Conservation (phyloP, 805 yeast species). For the Kurtzmaniella cleridarum region DNA sequence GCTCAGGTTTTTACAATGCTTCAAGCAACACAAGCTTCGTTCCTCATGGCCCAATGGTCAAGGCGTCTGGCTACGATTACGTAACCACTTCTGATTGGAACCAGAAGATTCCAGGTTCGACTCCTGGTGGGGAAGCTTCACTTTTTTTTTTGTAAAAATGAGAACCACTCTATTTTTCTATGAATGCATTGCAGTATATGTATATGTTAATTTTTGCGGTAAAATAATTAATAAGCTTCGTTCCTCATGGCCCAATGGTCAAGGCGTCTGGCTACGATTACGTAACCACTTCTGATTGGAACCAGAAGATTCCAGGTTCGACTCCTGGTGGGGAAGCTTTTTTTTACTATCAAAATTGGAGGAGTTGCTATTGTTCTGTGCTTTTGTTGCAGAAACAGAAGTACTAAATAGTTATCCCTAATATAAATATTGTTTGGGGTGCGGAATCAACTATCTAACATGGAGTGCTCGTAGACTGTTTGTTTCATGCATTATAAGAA, state of each 20-base stretch:
- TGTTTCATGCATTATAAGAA: too few species aligned
- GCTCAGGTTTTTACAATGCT: too few species aligned
- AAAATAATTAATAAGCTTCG: too few species aligned
- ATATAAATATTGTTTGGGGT: too few species aligned
- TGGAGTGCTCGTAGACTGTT: too few species aligned
- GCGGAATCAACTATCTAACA: too few species aligned
- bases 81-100: slow-evolving; percentile 34
- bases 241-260: slow-evolving; percentile 52
- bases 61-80: slow-evolving; percentile 47
- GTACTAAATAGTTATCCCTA: too few species aligned
- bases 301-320: slow-evolving; percentile 50
- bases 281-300: slow-evolving; percentile 41
- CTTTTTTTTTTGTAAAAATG: slow-evolving; percentile 22
- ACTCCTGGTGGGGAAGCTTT: slow-evolving; percentile 48
- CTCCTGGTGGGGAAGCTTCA: slow-evolving; percentile 50
- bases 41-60: slow-evolving; percentile 51
- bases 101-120: slow-evolving; percentile 54
- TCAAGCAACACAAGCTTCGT: slow-evolving; percentile 34
- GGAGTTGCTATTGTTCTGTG: too few species aligned
- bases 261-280: slow-evolving; percentile 48
- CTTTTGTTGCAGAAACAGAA: too few species aligned
- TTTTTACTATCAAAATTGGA: slow-evolving; percentile 12
- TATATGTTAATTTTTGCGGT: too few species aligned
- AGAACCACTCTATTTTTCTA: too few species aligned
- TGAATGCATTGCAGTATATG: too few species aligned